phyloP scores from a whole-genome alignment of 2,329 filamentous ascomycete genomes.

The Aureobasidium mangrovei region DNA sequence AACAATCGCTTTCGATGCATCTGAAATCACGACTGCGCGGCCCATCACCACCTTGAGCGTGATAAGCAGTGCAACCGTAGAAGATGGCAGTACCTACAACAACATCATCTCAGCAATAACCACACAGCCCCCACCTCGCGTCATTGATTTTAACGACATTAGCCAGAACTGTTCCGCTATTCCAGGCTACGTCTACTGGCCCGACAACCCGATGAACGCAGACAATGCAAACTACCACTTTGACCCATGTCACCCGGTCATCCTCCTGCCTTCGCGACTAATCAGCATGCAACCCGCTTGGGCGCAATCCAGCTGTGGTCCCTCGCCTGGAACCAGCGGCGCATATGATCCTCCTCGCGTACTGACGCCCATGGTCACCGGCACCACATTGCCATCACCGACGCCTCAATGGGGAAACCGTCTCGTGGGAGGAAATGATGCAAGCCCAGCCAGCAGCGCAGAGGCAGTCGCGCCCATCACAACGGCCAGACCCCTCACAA shows the following conservation, averaged over 20 bases:
- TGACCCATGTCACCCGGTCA: slow-evolving; percentile 11
- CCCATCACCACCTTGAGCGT: slow-evolving; percentile 13
- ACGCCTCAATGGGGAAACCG: neutral
- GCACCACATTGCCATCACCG: neutral
- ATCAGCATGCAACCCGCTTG: slow-evolving; percentile 8
- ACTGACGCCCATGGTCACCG: slow-evolving; percentile 1
- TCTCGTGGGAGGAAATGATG: neutral
- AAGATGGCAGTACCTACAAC: slow-evolving; percentile 1
- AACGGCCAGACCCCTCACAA: neutral
- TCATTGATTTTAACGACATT: slow-evolving; percentile 9
- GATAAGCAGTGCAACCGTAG: neutral
- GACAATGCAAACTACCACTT: neutral
- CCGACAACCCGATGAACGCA: slow-evolving; percentile 14
- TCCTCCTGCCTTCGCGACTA: slow-evolving; percentile 3
- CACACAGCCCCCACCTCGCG: slow-evolving; percentile 9
- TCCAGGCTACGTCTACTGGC: slow-evolving; percentile 13
- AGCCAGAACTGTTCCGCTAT: slow-evolving; percentile 11
- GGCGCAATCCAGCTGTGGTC: neutral
- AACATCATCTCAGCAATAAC: neutral
- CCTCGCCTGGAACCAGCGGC: slow-evolving; percentile 1
- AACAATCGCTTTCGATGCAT: slow-evolving; percentile 13
- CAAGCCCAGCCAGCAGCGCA: slow-evolving; percentile 1
- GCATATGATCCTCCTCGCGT: slow-evolving; percentile 12
- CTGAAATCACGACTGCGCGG: slow-evolving; percentile 14
- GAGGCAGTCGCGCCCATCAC: slow-evolving; percentile 4